These are phyloP conservation scores for Verbena officinalis DNA, from an alignment of 257 asterid species.

Conservation along the genomic window DNA sequence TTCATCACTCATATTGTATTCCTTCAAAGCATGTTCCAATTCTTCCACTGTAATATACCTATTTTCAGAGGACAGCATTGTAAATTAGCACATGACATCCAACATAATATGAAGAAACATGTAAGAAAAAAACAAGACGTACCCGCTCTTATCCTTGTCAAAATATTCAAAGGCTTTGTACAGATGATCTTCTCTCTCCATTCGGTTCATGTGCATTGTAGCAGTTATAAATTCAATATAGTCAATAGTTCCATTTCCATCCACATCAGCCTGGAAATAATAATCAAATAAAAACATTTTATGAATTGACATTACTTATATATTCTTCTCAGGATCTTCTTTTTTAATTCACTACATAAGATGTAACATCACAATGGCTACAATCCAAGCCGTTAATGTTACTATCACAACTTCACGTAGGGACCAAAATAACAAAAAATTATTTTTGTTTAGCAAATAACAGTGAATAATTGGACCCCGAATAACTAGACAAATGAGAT, in stretches of 20 bases:
- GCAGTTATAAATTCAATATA: constrained; percentile 89
- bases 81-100: constrained; percentile 18
- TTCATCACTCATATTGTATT: constrained; percentile 81
- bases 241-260: constrained; percentile 87
- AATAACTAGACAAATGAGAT: constrained; percentile 1
- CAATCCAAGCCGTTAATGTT: not conserved
- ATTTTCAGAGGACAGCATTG: constrained; percentile 27
- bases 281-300: not conserved
- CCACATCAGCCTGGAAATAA: constrained; percentile 78
- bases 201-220: constrained; percentile 93
- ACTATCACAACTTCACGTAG: not conserved
- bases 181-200: constrained; percentile 87
- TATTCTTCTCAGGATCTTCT: not conserved
- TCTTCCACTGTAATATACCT: constrained; percentile 89
- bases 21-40: constrained; percentile 75
- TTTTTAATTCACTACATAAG: constrained; percentile 1
- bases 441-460: not conserved
- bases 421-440: not conserved
- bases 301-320: too few relatives aligned
- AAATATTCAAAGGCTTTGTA: constrained; percentile 88
- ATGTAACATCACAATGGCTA: not conserved
- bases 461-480: not conserved
- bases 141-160: constrained; percentile 97
- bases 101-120: constrained; percentile 5
- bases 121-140: constrained; percentile 20